Percentiles rank a stretch among this genome's conserved stretches.
Evolutionary conservation across 257 asterid genomes (phyloP).

Genomic region (Dorcoceras hygrometricum): DNA sequence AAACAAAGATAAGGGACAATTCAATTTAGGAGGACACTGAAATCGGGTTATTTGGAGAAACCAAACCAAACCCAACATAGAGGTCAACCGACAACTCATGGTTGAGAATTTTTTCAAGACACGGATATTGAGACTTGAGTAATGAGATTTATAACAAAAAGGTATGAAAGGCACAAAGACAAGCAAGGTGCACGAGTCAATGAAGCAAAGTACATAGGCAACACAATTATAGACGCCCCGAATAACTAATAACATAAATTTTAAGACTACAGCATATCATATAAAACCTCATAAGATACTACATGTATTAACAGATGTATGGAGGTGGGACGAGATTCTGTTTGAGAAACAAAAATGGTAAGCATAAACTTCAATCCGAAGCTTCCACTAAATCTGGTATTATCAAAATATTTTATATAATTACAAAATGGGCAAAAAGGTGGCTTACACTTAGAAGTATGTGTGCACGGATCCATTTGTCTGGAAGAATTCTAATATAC

Average conservation of each 20-base stretch:
- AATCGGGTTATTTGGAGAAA: background rate
- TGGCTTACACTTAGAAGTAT: slow-evolving; percentile 50
- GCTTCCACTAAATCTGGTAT: slow-evolving; percentile 25
- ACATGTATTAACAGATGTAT: slow-evolving; percentile 9
- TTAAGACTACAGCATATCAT: background rate
- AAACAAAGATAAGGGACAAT: background rate
- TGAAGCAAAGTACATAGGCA: background rate
- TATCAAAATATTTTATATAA: slow-evolving; percentile 26
- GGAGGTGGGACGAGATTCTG: slow-evolving; percentile 20
- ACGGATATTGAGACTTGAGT: background rate
- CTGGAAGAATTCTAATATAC: slow-evolving; percentile 38
- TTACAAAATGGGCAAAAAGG: slow-evolving; percentile 36
- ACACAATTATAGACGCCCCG: background rate
- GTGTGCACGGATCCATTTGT: slow-evolving; percentile 43
- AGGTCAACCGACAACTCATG: background rate
- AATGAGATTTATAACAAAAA: background rate
- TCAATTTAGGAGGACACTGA: background rate
- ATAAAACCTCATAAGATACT: background rate
- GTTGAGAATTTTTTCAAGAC: background rate
- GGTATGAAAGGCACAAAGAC: too few species aligned
- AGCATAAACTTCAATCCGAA: slow-evolving; percentile 24
- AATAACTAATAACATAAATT: too few species aligned
- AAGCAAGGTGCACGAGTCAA: background rate
- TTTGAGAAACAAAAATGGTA: background rate
- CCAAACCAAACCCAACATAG: background rate